Evolutionary conservation across 768 basidiomycete species (phyloP), one percentile per base, ranked within the genome.

Genomic region (Clitopilus hobsonii): DNA sequence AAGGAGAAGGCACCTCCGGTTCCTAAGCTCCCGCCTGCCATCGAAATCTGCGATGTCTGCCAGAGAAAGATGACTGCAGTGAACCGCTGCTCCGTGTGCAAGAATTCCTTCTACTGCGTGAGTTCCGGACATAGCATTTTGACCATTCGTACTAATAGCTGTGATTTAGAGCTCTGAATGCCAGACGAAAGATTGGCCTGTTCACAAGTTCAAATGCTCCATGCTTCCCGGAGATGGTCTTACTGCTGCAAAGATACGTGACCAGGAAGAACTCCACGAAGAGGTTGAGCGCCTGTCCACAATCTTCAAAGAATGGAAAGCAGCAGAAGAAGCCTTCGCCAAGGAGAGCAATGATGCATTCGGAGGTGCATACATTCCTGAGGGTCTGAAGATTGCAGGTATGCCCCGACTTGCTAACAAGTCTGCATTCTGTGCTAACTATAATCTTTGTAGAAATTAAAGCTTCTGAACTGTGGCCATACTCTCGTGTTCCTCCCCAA

Each of bases 21-120:
- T 22, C 30, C 52, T 5, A 30, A 38, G 22, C 52, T 53, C 4
- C 52, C 52, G 8, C 30, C 20, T 6, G 18, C 52, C 13, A 38
- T 36, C 10, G 38, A 36, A 27, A 24, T 38, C 26, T 53, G 52
- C 26, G 52, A 25, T 38, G 52, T 53, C 18, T 53, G 52, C 26
- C 23, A 22, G 38, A 38, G 26, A 36, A 53, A 41, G 30, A 30
- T 27, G 38, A 38, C 30, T 20, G 26, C 38, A 11, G 38, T 23
- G 20, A 36, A 41, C 32, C 52, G 52, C 16, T 53, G 52, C 26
- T 53, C 52, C 1, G 38, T 38, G 16, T 53, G 52, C 52, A 53
- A 53, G 32, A 38, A 53, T 36, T 20, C 22, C 20, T 53, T 53
- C 38, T 53, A 53, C 38, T 53, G 52, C 24, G 52, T 53, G 38